Evolutionary conservation across 192 early-diverging fungal species (phyloP).

Genomic region (Umbelopsis vinacea): DNA sequence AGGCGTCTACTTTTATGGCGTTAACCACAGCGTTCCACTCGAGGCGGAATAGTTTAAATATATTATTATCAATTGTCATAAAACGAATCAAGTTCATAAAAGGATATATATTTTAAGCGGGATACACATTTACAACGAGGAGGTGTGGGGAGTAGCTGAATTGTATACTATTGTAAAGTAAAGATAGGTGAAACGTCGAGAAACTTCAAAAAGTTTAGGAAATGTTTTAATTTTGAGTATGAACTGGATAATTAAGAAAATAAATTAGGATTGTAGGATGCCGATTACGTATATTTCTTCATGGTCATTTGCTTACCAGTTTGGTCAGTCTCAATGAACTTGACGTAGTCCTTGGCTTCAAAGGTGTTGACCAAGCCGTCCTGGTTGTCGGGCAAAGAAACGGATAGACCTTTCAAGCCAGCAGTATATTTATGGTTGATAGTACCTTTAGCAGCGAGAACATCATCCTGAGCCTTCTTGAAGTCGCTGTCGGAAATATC

Average conservation of each 20-base stretch:
- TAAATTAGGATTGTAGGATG: background rate
- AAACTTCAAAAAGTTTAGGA: too few species aligned
- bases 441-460: constrained; percentile 28
- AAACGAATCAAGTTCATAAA: background rate
- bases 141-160: too few species aligned
- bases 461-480: constrained; percentile 30
- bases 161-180: too few species aligned
- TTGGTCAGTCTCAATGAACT: constrained; percentile 37
- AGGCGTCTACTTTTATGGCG: constrained; percentile 25
- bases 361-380: constrained; percentile 17
- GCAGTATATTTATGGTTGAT: constrained; percentile 26
- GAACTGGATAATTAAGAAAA: background rate
- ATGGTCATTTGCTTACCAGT: constrained; percentile 23
- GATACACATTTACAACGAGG: too few species aligned
- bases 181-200: too few species aligned
- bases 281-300: background rate
- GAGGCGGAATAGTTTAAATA: constrained; percentile 28
- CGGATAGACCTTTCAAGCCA: constrained; percentile 27
- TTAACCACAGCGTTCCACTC: constrained; percentile 27
- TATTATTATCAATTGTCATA: background rate
- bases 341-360: constrained; percentile 30
- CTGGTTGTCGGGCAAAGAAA: constrained; percentile 29
- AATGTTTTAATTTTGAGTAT: background rate
- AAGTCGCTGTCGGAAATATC: constrained; percentile 19
- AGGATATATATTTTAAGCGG: background rate